These are phyloP conservation scores for Exophiala aquamarina DNA, from an alignment of 2,329 filamentous ascomycete species.

Conservation along the genomic window DNA sequence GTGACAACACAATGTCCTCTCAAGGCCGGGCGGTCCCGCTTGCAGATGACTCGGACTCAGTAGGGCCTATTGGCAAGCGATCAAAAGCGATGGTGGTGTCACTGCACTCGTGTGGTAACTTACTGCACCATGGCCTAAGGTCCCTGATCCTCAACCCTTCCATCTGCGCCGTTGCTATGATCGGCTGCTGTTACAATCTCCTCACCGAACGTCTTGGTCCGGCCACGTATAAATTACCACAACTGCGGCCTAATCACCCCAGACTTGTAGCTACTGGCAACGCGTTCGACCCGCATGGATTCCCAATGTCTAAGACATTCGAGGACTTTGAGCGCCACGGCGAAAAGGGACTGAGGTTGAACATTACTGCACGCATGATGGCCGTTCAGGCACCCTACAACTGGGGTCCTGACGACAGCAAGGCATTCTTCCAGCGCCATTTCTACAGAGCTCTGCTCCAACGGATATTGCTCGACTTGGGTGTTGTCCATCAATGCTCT, in stretches of 20 bases:
- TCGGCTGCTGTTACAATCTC: conserved; percentile 98
- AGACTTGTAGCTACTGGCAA: conserved; percentile 68
- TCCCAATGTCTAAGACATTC: conserved; percentile 81
- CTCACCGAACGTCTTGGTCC: conserved; percentile 86
- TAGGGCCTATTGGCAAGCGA: not conserved
- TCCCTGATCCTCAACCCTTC: conserved; percentile 80
- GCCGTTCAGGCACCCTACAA: conserved; percentile 93
- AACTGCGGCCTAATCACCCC: conserved; percentile 71
- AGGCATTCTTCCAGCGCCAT: conserved; percentile 86
- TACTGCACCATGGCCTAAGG: conserved; percentile 90
- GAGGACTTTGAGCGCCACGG: conserved; percentile 54
- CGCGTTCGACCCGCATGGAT: conserved; percentile 83
- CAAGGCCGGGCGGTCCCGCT: not conserved
- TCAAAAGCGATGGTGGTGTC: conserved; percentile 72
- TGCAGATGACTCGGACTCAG: not conserved
- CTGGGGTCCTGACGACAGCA: conserved; percentile 80
- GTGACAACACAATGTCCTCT: not conserved
- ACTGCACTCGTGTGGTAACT: conserved; percentile 94
- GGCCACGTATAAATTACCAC: conserved; percentile 80
- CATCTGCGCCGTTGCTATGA: conserved; percentile 88
- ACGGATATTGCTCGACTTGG: conserved; percentile 84
- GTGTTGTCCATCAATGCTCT: conserved; percentile 63
- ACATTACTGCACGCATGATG: conserved; percentile 98
- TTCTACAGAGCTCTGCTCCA: conserved; percentile 91
- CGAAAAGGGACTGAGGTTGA: conserved; percentile 70